These are phyloP conservation scores for Tephrocybe sp. DNA, from an alignment of 768 basidiomycete genomes.

Conservation along the genomic window DNA sequence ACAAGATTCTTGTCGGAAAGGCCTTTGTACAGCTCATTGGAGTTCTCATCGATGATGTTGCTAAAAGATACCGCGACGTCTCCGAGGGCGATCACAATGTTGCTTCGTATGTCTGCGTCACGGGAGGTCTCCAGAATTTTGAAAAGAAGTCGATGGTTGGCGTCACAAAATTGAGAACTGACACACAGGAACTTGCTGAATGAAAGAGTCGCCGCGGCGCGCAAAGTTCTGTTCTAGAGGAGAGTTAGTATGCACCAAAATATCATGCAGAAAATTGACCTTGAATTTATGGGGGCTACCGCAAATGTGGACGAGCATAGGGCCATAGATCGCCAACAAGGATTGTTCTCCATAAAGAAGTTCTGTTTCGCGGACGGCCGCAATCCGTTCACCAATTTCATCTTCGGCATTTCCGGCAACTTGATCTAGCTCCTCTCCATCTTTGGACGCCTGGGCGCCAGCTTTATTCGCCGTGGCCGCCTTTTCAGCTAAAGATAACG, in stretches of 20 bases:
- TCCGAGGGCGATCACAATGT: slow-evolving; percentile 96
- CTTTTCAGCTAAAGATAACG: slow-evolving; percentile 52
- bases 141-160: slow-evolving; percentile 85
- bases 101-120: slow-evolving; percentile 88
- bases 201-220: slow-evolving; percentile 82
- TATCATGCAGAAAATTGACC: slow-evolving; percentile 41
- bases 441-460: slow-evolving; percentile 45
- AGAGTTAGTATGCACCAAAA: slow-evolving; percentile 5
- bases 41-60: slow-evolving; percentile 95
- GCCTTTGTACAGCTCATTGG: slow-evolving; percentile 91
- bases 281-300: slow-evolving; percentile 90
- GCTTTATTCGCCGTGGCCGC: slow-evolving; percentile 34
- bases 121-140: slow-evolving; percentile 89
- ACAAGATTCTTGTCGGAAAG: slow-evolving; percentile 81
- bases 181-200: slow-evolving; percentile 97
- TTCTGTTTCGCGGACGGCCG: slow-evolving; percentile 80
- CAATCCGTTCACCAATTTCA: slow-evolving; percentile 93
- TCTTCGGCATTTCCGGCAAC: slow-evolving; percentile 98
- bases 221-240: slow-evolving; percentile 75
- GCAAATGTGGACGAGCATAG: slow-evolving; percentile 87
- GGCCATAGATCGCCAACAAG: slow-evolving; percentile 81
- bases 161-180: slow-evolving; percentile 90
- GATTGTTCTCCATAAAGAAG: slow-evolving; percentile 82
- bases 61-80: slow-evolving; percentile 99
- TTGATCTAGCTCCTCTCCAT: slow-evolving; percentile 89